Conservation (phyloP, 1,284 basidiomycete genomes). For the Pseudozyma thailandica region DNA sequence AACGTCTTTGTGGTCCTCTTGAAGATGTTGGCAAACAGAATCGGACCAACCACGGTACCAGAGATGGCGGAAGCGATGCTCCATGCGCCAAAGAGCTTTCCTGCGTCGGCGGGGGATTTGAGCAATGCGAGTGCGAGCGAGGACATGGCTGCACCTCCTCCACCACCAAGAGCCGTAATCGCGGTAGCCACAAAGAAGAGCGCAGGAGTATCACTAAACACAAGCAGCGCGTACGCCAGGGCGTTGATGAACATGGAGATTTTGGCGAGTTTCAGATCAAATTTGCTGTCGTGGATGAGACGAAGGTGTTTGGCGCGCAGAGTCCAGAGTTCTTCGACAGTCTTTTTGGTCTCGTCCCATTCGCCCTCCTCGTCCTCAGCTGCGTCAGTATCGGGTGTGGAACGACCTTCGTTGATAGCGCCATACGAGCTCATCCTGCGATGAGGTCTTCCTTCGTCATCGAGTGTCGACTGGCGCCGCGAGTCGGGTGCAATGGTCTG, state of each 20-base stretch:
- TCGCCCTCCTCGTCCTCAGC: conserved; percentile 19
- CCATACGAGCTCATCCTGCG: conserved; percentile 25
- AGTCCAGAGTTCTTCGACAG: conserved; percentile 62
- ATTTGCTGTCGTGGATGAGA: conserved; percentile 65
- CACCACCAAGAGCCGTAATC: conserved; percentile 53
- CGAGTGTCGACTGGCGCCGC: conserved; percentile 35
- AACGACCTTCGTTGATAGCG: conserved; percentile 10
- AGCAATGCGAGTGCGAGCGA: conserved; percentile 63
- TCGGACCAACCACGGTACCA: conserved; percentile 58
- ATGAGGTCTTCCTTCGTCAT: conserved; percentile 39
- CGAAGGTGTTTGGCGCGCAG: conserved; percentile 61
- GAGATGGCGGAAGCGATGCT: conserved; percentile 59
- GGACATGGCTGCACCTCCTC: conserved; percentile 62
- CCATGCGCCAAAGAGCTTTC: conserved; percentile 66
- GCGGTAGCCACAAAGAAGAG: conserved; percentile 45
- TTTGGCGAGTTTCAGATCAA: conserved; percentile 57
- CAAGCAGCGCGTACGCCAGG: conserved; percentile 30
- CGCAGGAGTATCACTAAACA: conserved; percentile 36
- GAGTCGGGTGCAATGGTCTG: conserved; percentile 24
- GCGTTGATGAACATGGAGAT: conserved; percentile 42
- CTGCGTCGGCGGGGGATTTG: conserved; percentile 57
- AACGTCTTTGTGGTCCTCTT: conserved; percentile 43
- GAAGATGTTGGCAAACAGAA: conserved; percentile 60
- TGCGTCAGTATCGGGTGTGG: conserved; percentile 1
- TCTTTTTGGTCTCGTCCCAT: conserved; percentile 39